Conservation (phyloP, 2,329 filamentous ascomycete species). For the Colletotrichum echinochloae region DNA sequence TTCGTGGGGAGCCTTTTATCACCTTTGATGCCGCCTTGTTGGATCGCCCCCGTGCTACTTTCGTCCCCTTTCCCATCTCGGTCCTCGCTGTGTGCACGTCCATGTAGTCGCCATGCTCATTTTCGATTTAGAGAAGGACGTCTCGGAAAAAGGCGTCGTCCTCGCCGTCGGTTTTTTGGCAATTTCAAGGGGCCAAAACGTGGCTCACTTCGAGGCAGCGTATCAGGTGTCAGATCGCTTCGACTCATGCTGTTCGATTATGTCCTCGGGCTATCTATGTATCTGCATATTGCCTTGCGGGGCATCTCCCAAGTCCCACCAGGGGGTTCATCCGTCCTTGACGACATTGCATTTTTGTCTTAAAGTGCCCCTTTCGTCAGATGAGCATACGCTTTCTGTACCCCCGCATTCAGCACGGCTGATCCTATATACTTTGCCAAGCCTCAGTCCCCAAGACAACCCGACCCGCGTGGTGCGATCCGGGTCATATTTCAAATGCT, state of each 20-base stretch:
- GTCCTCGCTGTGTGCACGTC: not conserved
- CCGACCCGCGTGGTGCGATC: conserved; percentile 5
- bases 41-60: not conserved
- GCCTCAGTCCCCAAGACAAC: not conserved
- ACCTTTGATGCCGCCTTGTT: not conserved
- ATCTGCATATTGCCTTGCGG: not conserved
- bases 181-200: not conserved
- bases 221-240: not conserved
- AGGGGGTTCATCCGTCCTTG: conserved; percentile 18
- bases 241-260: not conserved
- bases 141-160: not conserved
- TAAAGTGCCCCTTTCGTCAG: conserved; percentile 3
- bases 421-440: not conserved
- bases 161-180: not conserved
- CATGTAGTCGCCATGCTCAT: not conserved
- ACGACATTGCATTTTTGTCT: conserved; percentile 9
- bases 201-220: too few species aligned
- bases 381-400: not conserved
- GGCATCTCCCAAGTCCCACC: conserved; percentile 12
- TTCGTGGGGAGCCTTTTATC: not conserved
- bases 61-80: not conserved
- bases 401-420: not conserved
- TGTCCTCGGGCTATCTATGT: conserved; percentile 10
- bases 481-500: conserved; percentile 1
- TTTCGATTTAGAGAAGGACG: not conserved